Evolutionary conservation across 1,284 basidiomycete genomes (phyloP).

Genomic region (Sutorius eximius): DNA sequence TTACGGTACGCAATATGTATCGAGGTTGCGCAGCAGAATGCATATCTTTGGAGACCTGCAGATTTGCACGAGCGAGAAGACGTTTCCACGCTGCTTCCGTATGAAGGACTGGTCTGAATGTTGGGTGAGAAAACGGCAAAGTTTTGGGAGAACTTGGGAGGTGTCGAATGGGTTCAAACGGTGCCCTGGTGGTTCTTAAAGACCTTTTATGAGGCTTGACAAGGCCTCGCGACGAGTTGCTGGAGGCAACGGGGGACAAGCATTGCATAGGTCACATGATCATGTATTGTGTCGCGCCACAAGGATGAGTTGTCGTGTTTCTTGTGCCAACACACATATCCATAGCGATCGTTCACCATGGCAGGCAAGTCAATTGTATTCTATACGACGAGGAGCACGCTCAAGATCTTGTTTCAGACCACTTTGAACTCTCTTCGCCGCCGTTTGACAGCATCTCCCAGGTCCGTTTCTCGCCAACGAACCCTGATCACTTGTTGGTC

Average conservation of each 20-base stretch:
- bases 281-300: background rate
- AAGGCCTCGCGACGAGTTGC: constrained; percentile 9
- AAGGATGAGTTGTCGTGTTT: background rate
- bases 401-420: constrained; percentile 30
- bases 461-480: constrained; percentile 77
- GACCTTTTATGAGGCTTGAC: background rate
- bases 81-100: too few relatives aligned
- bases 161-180: background rate
- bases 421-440: constrained; percentile 61
- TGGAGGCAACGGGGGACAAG: background rate
- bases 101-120: background rate
- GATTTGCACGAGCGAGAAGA: background rate
- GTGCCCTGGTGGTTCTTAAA: background rate
- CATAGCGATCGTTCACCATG: constrained; percentile 10
- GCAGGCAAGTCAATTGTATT: constrained; percentile 13
- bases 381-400: background rate
- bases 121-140: background rate
- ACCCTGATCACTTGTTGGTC: constrained; percentile 74
- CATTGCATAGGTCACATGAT: constrained; percentile 9
- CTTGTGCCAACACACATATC: background rate
- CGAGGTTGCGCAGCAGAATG: constrained; percentile 39
- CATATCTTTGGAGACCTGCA: constrained; percentile 32
- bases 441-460: constrained; percentile 85
- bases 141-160: background rate
- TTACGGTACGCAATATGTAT: constrained; percentile 29